phyloP scores from a whole-genome alignment of 345 rosid species.

The Lenwebbia sp. region DNA sequence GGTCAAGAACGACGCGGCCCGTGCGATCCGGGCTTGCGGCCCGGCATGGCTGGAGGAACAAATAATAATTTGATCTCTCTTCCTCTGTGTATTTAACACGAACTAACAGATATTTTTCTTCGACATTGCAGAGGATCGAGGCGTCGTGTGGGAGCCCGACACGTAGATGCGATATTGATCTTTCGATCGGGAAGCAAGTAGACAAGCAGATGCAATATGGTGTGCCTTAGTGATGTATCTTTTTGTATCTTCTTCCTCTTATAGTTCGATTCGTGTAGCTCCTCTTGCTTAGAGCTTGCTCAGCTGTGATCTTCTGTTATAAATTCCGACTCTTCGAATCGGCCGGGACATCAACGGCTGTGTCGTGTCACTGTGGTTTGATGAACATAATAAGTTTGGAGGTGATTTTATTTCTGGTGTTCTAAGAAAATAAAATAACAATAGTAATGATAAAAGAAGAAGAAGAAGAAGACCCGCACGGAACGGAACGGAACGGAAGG shows the following conservation, averaged over 20 bases:
- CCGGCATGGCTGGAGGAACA: no score
- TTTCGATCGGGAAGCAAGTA: neutral
- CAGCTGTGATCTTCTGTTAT: neutral
- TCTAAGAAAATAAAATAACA: no score
- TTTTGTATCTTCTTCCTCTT: neutral
- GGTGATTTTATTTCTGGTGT: no score
- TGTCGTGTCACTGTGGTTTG: neutral
- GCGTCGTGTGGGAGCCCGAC: constrained; percentile 38
- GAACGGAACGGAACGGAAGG: no score
- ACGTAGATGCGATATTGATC: constrained; percentile 1
- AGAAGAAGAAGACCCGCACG: no score
- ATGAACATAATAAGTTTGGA: neutral
- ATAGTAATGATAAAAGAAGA: no score
- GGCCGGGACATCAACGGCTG: fast-evolving
- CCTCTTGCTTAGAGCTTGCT: neutral
- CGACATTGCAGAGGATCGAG: constrained; percentile 40
- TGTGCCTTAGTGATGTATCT: neutral
- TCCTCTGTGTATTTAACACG: no score
- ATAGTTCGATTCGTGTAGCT: neutral
- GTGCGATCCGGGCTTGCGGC: neutral
- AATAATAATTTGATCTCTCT: no score
- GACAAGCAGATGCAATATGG: neutral
- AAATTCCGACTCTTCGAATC: neutral
- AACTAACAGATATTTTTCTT: neutral
- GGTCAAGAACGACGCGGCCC: neutral